These are phyloP conservation scores for Suhomyces panamericanus DNA, from an alignment of 1,139 yeast species.

Conservation along the genomic window DNA sequence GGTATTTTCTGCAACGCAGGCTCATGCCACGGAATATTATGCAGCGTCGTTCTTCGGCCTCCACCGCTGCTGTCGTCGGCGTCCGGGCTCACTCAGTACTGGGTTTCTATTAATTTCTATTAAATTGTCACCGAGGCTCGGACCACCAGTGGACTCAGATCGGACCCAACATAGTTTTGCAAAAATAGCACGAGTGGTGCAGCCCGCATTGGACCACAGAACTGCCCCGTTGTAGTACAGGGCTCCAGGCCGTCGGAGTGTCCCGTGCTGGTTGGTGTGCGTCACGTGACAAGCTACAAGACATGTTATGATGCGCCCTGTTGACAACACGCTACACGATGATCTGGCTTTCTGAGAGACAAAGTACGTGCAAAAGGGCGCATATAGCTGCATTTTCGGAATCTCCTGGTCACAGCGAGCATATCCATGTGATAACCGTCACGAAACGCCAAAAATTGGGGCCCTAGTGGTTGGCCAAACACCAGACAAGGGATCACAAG, in stretches of 20 bases:
- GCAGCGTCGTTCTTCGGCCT: background rate
- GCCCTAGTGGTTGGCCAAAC: no score
- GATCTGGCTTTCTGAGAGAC: constrained; percentile 81
- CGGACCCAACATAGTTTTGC: background rate
- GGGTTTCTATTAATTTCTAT: background rate
- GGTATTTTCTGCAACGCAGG: background rate
- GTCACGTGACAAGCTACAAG: background rate
- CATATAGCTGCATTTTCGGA: background rate
- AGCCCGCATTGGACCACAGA: no score
- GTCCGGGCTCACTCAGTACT: no score
- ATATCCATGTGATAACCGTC: background rate
- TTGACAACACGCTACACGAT: constrained; percentile 23
- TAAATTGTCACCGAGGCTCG: background rate
- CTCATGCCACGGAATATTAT: background rate
- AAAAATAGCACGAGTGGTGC: background rate
- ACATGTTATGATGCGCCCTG: background rate
- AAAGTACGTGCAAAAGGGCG: constrained; percentile 51
- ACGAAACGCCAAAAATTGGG: background rate
- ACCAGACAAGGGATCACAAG: no score
- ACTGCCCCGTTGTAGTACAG: no score
- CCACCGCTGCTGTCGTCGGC: no score
- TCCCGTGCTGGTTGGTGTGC: background rate
- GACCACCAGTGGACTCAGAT: background rate
- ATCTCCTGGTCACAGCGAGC: background rate
- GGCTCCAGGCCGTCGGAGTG: background rate